These are phyloP conservation scores for Urostyla sp. DNA, from an alignment of 73 alveolate genomes.

Conservation along the genomic window DNA sequence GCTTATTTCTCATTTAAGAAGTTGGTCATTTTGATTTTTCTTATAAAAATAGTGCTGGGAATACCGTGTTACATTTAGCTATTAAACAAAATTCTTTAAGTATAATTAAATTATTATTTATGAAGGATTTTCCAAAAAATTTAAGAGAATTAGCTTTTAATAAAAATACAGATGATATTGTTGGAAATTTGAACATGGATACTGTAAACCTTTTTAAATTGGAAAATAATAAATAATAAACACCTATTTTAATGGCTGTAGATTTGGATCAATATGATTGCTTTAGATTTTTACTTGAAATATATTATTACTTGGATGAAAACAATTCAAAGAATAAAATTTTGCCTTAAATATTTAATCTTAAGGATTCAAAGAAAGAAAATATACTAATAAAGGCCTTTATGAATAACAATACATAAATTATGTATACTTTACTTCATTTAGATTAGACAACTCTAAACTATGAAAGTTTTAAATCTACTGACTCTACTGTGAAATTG, in stretches of 20 bases:
- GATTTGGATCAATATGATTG: constrained; percentile 38
- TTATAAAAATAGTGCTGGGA: constrained; percentile 40
- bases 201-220: not conserved
- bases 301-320: constrained; percentile 14
- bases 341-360: constrained; percentile 1
- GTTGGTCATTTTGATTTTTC: constrained; percentile 12
- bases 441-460: not conserved
- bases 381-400: constrained; percentile 38
- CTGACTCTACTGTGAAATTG: constrained; percentile 32
- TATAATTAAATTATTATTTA: constrained; percentile 33
- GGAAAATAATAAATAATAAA: constrained; percentile 32
- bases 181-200: constrained; percentile 3
- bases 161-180: constrained; percentile 34
- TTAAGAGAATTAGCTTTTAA: not conserved
- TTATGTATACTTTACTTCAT: constrained; percentile 18
- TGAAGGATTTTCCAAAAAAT: not conserved
- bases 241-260: constrained; percentile 40
- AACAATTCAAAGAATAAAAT: constrained; percentile 6
- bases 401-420: not conserved
- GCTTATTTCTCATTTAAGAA: constrained; percentile 20
- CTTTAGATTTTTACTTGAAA: constrained; percentile 30
- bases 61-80: constrained; percentile 55
- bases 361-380: constrained; percentile 47
- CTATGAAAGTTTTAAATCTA: constrained; percentile 40
- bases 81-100: not conserved